Evolutionary conservation across 1,284 basidiomycete species (phyloP), one percentile per base, ranked within the genome.

Genomic region (Coriolopsis trogii): DNA sequence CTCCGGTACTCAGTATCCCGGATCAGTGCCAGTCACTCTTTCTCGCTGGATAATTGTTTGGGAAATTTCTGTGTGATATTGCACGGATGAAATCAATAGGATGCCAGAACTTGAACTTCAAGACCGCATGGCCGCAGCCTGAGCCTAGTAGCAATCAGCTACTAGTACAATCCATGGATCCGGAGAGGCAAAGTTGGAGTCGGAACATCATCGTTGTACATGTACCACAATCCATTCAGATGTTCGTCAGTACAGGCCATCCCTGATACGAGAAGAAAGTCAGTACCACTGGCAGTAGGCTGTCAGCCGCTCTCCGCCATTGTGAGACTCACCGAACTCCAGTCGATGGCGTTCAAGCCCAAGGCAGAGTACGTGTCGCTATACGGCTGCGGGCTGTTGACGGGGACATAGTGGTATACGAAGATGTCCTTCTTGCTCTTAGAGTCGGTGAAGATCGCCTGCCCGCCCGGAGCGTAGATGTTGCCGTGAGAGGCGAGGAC

Each of bases 401-500:
- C 53, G 1, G 52, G 57, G 8, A 61, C 38, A 36, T 61, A 61
- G 39, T 61, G 57, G 40, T 61, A 61, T 4, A 61, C 56, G 45
- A 61, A 58, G 18, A 61, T 45, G 41, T 61, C 60, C 46, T 53
- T 52, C 9, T 49, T 48, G 42, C 50, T 56, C 52, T 51, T 49
- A 29, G 50, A 42, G 43, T 61, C 60, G 29, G 56, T 51, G 48
- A 61, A 61, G 26, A 61, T 48, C 29, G 55, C 46, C 43, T 61
- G 56, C 6, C 57, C 55, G 13, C 58, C 61, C 3, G 58, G 61
- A 1, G 54, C 58, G 31, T 60, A 62, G 38, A 72, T 59, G 44
- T 69, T 67, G 34, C 61, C 70, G 54, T 70, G 70, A 20, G 65
- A 68, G 25, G 58, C 67, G 9, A 71, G 65, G 16, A 72, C 65